phyloP scores from a whole-genome alignment of 495 filamentous ascomycete genomes.

The Polyplosphaeria fusca region DNA sequence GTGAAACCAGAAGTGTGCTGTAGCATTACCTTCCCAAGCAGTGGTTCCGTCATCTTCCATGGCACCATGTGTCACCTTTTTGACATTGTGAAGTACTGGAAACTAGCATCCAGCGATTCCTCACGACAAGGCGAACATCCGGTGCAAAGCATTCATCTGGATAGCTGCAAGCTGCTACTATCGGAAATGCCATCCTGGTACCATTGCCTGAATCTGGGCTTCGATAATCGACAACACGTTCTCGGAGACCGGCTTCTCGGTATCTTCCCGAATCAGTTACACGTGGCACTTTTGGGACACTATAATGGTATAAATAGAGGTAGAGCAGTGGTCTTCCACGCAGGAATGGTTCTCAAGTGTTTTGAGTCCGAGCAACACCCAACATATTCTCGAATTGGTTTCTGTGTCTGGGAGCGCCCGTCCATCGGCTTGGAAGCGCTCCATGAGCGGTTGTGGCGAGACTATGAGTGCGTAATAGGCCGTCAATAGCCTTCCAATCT shows the following conservation, averaged over 20 bases:
- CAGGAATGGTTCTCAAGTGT: neutral
- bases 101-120: neutral
- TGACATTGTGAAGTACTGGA: neutral
- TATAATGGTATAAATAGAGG: neutral
- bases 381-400: neutral
- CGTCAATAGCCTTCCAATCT: too few relatives aligned
- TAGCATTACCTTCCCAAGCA: neutral
- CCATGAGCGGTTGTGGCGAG: too few relatives aligned
- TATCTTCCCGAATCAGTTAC: neutral
- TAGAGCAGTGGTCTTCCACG: neutral
- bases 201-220: neutral
- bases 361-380: neutral
- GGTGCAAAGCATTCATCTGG: neutral
- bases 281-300: neutral
- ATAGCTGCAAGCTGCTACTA: neutral
- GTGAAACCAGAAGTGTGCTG: neutral
- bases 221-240: neutral
- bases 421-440: too few relatives aligned
- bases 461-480: too few relatives aligned
- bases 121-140: neutral
- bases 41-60: neutral
- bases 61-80: neutral
- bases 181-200: neutral
- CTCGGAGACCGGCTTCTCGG: neutral
- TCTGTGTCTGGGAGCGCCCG: neutral